Percentiles rank a stretch among this genome's conserved stretches.
These are phyloP conservation scores for Eucalyptus shirleyi DNA, from an alignment of 345 rosid genomes.

Conservation along the genomic window DNA sequence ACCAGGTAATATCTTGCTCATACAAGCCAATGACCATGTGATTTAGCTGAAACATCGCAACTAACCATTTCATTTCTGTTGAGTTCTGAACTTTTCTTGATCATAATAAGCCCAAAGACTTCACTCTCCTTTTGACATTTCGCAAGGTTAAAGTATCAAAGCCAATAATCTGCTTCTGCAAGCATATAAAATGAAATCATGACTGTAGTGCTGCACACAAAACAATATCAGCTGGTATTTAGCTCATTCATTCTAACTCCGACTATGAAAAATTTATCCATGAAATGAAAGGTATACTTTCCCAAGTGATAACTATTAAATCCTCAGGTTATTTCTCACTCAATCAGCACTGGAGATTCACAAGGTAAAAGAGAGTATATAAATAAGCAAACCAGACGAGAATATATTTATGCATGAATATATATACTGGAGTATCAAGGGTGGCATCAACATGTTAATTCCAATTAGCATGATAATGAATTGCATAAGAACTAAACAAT, in stretches of 20 bases:
- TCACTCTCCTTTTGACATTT: neutral
- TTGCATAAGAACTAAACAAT: neutral
- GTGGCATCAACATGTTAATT: neutral
- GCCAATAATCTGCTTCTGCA: neutral
- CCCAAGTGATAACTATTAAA: neutral
- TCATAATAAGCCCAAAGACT: neutral
- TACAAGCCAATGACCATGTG: neutral
- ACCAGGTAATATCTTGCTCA: constrained; percentile 40
- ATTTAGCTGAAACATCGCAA: neutral
- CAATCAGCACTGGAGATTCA: neutral
- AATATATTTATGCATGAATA: neutral
- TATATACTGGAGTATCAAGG: neutral
- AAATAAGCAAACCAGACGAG: neutral
- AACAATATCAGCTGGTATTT: neutral
- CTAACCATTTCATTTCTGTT: neutral
- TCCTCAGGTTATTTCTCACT: neutral
- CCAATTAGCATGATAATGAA: neutral
- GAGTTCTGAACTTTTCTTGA: neutral
- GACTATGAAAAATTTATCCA: neutral
- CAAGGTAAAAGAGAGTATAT: neutral
- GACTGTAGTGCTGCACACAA: neutral
- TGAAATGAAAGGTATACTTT: neutral
- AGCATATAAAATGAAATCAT: neutral
- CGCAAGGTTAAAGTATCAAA: neutral
- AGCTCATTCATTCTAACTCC: neutral